Evolutionary conservation across 768 basidiomycete species (phyloP), one percentile per base, ranked within the genome.

Genomic region (Mycena latifolia): DNA sequence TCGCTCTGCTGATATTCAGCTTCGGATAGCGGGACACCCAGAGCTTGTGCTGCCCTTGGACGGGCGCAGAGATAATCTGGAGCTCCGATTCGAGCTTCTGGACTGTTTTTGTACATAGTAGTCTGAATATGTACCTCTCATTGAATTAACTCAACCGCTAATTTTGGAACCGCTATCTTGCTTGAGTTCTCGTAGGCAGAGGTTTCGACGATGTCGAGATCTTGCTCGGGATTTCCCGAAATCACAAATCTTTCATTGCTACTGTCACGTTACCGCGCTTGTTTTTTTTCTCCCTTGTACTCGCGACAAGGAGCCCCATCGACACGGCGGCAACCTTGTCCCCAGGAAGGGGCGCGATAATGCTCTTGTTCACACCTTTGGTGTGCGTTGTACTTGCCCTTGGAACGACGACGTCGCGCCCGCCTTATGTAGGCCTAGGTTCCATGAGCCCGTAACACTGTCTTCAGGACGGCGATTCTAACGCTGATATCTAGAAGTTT

Each of bases 21-120:
- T 67, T 43, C 66, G 61, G 2, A 22, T 67, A 2, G 28, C 24
- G 17, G 46, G 66, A 18, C 66, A 67, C 17, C 15, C 41, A 7
- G 22, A 39, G 20, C 37, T 25, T 15, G 55, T 50, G 11, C 29
- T 66, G 29, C 39, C 54, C 3, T 18, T 29, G 25, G 53, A 48
- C 14, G 33, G 37, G 22, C 24, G 27, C 15, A 14, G 22, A 41
- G 54, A 66, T 33, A 3, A 28, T 20, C 24, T 66, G 51, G 52
- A 62, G 43, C 45, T 62, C 20, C 55, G 56, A n/a, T 43, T 58
- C 12, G 61, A 62, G 45, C 61, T 48, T n/a, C 2, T 54, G 33
- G 59, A 54, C 43, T 67, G 66, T 10, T 53, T 67, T 48, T 62
- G 66, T 48, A 22, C 50, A 31, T 64, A 57, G 24, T 14, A 14